Conservation (phyloP, 1,284 basidiomycete species). For the Kalmanozyma brasiliensis region DNA sequence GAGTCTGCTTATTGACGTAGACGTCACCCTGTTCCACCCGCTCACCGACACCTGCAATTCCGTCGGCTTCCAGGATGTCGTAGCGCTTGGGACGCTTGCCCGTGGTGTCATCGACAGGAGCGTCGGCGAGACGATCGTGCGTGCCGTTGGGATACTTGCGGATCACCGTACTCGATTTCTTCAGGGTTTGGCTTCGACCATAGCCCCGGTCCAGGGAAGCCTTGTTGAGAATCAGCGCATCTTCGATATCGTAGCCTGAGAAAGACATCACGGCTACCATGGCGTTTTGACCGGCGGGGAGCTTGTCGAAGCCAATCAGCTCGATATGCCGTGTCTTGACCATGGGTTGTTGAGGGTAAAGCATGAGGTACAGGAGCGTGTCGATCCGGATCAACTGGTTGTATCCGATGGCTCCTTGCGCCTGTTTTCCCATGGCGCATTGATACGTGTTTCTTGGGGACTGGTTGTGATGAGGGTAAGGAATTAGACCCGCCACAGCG, state of each 20-base stretch:
- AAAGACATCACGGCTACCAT: conserved; percentile 99
- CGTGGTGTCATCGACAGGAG: conserved; percentile 78
- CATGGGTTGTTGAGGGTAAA: conserved; percentile 99
- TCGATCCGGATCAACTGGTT: conserved; percentile 98
- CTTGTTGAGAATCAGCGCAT: conserved; percentile 95
- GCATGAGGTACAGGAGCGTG: conserved; percentile 95
- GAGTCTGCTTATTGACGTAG: conserved; percentile 96
- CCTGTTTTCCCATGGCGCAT: conserved; percentile 99
- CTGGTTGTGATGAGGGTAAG: conserved; percentile 99
- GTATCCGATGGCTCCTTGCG: conserved; percentile 98
- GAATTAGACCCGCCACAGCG: conserved; percentile 96
- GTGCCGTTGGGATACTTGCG: conserved; percentile 97
- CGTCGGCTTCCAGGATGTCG: conserved; percentile 89
- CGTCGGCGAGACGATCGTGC: conserved; percentile 94
- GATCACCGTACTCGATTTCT: conserved; percentile 93
- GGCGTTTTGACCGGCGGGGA: conserved; percentile 98
- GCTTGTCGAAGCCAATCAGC: conserved; percentile 91
- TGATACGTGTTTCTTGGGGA: conserved; percentile 98
- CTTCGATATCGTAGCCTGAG: conserved; percentile 99
- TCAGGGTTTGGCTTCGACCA: conserved; percentile 94
- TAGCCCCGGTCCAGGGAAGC: conserved; percentile 88
- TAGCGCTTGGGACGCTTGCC: conserved; percentile 83
- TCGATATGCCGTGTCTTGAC: conserved; percentile 94
- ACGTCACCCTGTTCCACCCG: conserved; percentile 92
- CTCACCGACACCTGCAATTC: conserved; percentile 93